These are phyloP conservation scores for Xylaria longipes DNA, from an alignment of 495 filamentous ascomycete genomes.

Conservation along the genomic window DNA sequence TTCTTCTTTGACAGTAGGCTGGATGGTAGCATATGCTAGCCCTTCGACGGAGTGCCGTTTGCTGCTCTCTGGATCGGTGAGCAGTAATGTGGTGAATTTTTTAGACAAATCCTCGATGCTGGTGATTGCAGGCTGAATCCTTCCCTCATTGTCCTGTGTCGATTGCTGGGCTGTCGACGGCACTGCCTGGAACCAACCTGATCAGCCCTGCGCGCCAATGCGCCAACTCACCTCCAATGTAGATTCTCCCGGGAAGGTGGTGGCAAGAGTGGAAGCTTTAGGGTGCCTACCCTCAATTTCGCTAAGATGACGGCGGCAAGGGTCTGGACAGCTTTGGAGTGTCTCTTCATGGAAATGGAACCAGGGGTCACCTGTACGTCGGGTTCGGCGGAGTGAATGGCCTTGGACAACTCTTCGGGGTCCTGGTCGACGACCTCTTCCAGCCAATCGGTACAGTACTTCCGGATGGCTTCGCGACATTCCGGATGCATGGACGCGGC, in stretches of 20 bases:
- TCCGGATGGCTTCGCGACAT: conserved; percentile 80
- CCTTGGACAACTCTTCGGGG: conserved; percentile 64
- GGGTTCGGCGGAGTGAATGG: conserved; percentile 46
- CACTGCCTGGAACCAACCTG: conserved; percentile 57
- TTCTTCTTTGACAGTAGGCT: conserved; percentile 80
- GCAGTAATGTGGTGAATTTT: conserved; percentile 79
- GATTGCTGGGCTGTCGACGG: conserved; percentile 44
- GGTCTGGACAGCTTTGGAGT: conserved; percentile 58
- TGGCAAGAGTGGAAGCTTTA: conserved; percentile 32
- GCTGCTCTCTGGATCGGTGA: conserved; percentile 62
- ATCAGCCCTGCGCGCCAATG: conserved; percentile 48
- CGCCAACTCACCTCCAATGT: conserved; percentile 30
- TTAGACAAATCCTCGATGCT: conserved; percentile 74
- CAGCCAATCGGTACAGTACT: conserved; percentile 83
- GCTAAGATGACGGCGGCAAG: conserved; percentile 87
- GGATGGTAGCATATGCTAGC: conserved; percentile 87
- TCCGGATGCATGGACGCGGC: conserved; percentile 82
- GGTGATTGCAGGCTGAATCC: conserved; percentile 56
- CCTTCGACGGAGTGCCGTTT: conserved; percentile 81
- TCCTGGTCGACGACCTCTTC: conserved; percentile 75
- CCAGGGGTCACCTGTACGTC: conserved; percentile 45
- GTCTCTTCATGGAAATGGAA: conserved; percentile 54
- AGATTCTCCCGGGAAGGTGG: conserved; percentile 31
- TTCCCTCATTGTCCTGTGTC: conserved; percentile 49
- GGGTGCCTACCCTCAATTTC: conserved; percentile 67